Evolutionary conservation across 176 grass and related monocot genomes (phyloP), one percentile per base, ranked within the genome.

Genomic region (Stipa capillata): DNA sequence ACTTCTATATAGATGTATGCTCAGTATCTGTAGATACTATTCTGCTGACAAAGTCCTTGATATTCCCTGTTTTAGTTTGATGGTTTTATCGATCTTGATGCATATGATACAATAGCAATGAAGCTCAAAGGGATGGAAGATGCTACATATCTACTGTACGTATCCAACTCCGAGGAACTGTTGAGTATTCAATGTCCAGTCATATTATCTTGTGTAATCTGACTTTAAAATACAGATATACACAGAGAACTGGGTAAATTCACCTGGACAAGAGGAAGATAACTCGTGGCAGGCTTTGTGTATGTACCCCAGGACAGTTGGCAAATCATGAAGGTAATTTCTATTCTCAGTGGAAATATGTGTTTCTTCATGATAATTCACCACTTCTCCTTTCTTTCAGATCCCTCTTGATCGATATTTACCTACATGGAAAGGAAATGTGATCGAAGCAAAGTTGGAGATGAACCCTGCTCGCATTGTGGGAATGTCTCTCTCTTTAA

Each of bases 81-180:
- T 85, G 90, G 92, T 67, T 99, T 87, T 59, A 93, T 95, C 28
- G 90, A 99, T 34, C 81, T 99, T 52, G 96, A 99, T 85, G 79
- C 96, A 51, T 98, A 98, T 80, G 92, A 99, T 64, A 99, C 96
- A 68, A 84, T 99, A 87, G 96, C 88, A 77, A 93, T 99, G 92
- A 94, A 87, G 82, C n/a, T 99, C 68, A 84, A 72, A 85, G 96
- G 11, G 92, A 99, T 85, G 92, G 96, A 80, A 93, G 92, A 80
- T 91, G 87, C 81, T 99, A 99, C 80, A 99, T 99, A 85, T 99
- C 96, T 63, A 99, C 96, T 1, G 96, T 99, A 85, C 67, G 87
- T 65, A 45, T 86, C 31, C 16, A 18, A 37, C 34, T 69, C 18
- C 10, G 25, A 59, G 2, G 27, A 12, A n/a, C 32, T n/a, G n/a